Percentiles rank a stretch among this genome's conserved stretches.
Evolutionary conservation across 2,329 filamentous ascomycete genomes (phyloP).

Genomic region (Calonectria pseudoturangicola): DNA sequence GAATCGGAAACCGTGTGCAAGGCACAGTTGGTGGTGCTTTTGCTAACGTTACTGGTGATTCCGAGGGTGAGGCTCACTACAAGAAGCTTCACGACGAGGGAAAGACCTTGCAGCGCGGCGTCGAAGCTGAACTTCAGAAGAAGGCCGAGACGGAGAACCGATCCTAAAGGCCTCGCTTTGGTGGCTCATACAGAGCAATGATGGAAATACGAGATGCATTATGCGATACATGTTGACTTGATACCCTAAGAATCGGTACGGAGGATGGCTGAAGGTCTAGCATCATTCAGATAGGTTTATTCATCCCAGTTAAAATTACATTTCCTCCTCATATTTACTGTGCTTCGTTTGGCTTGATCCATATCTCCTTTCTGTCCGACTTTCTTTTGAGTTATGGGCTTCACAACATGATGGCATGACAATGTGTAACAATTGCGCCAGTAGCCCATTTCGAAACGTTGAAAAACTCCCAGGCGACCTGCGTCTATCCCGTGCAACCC

Average conservation of each 20-base stretch:
- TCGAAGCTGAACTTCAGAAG: conserved; percentile 87
- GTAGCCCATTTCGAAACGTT: too few relatives aligned
- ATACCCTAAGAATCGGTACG: conserved; percentile 33
- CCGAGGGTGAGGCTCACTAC: conserved; percentile 77
- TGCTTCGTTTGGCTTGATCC: neutral
- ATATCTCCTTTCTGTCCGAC: neutral
- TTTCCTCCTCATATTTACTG: too few relatives aligned
- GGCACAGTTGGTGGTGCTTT: conserved; percentile 83
- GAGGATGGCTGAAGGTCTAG: neutral
- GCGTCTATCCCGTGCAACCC: neutral
- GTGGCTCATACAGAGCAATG: neutral
- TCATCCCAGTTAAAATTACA: neutral
- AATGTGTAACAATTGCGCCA: too few relatives aligned
- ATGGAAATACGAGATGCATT: neutral
- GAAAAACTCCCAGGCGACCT: too few relatives aligned
- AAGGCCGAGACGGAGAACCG: conserved; percentile 70
- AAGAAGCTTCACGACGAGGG: conserved; percentile 84
- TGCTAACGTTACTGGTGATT: conserved; percentile 84
- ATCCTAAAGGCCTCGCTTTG: conserved; percentile 33
- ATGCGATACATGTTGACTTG: conserved; percentile 32
- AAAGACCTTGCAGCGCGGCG: conserved; percentile 89
- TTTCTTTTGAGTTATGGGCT: neutral
- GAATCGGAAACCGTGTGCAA: conserved; percentile 78
- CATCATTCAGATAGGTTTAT: conserved; percentile 25
- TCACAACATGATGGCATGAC: neutral